Evolutionary conservation across 768 basidiomycete species (phyloP).

Genomic region (Lactarius hengduanensis): DNA sequence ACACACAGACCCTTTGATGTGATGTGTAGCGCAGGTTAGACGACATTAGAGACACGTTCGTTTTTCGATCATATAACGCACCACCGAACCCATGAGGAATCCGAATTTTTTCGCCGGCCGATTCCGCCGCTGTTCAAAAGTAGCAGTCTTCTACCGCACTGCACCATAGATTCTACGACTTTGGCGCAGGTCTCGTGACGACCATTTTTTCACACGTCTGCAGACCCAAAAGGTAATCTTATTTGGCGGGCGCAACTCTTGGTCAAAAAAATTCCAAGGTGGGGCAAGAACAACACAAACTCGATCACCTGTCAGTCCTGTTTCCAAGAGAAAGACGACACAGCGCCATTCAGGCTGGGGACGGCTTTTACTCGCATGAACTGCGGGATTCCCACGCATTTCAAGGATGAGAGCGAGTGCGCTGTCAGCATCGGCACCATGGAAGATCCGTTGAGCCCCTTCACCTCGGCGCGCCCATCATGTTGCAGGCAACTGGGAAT

Average conservation of each 20-base stretch:
- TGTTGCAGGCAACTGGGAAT: neutral
- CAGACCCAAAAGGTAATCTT: slow-evolving; percentile 14
- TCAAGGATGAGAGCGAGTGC: neutral
- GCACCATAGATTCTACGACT: neutral
- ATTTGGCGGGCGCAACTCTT: slow-evolving; percentile 13
- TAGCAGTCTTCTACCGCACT: too few relatives aligned
- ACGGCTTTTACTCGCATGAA: neutral
- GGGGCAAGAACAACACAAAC: neutral
- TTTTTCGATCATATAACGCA: too few relatives aligned
- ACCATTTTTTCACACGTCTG: slow-evolving; percentile 5
- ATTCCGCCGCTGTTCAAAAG: too few relatives aligned
- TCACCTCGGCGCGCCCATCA: neutral
- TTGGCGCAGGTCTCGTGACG: slow-evolving; percentile 10
- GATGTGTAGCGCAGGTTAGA: too few relatives aligned
- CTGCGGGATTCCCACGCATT: slow-evolving; percentile 15
- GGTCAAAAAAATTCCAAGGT: slow-evolving; percentile 5
- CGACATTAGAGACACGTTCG: too few relatives aligned
- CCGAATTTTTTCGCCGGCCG: too few relatives aligned
- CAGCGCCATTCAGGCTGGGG: neutral
- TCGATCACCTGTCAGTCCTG: slow-evolving; percentile 22
- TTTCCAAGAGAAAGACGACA: slow-evolving; percentile 20
- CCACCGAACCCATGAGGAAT: too few relatives aligned
- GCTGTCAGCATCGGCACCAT: neutral
- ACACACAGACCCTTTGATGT: too few relatives aligned
- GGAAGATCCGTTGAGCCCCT: neutral